Evolutionary conservation across 129 eudicot species (phyloP), one percentile per base, ranked within the genome.

Genomic region (Gnaphalium uliginosum): DNA sequence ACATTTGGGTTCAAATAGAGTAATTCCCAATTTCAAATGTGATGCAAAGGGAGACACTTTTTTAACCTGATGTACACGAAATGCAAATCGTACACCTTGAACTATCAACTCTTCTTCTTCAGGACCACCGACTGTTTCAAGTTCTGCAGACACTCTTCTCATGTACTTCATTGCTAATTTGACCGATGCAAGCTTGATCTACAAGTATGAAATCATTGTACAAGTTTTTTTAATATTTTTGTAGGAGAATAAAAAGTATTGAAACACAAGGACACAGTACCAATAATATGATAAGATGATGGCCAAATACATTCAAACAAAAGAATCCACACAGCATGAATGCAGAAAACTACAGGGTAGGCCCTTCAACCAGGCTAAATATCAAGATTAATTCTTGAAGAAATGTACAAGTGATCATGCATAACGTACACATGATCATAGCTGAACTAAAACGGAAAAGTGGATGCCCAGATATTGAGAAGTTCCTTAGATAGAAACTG

Each of bases 171-270:
- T 82, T 50, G 98, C 98, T 72, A 93, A 84, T 77, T 90, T 88
- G 30, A 90, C 98, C 1, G 98, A 93, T 58, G 96, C 98, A 82
- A 90, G 92, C 89, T 93, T 93, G 72, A 93, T 90, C 98, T 93
- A 81, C 83, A 86, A 66, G 35, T 30, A 69, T 41, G 22, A 74
- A 41, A 71, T 19, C 58, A 83, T 71, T 59, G 50, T 73, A 18
- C 54, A 76, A n/a, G 17, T 60, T 27, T 54, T 23, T 66, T 68
- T 0, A 56, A 43, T 54, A 54, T 24, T 69, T 72, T 68, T 53
- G 18, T 22, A 73, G 50, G 27, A 13, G 18, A 54, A 72, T 21
- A 68, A 22, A 21, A 74, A 43, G 24, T 46, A 27, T 10, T 7
- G 11, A 57, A 57, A 76, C 19, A 69, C 60, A 27, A 76, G 29